Evolutionary conservation across 208 protist genomes (phyloP).

Genomic region (Angomonas desouzai): DNA sequence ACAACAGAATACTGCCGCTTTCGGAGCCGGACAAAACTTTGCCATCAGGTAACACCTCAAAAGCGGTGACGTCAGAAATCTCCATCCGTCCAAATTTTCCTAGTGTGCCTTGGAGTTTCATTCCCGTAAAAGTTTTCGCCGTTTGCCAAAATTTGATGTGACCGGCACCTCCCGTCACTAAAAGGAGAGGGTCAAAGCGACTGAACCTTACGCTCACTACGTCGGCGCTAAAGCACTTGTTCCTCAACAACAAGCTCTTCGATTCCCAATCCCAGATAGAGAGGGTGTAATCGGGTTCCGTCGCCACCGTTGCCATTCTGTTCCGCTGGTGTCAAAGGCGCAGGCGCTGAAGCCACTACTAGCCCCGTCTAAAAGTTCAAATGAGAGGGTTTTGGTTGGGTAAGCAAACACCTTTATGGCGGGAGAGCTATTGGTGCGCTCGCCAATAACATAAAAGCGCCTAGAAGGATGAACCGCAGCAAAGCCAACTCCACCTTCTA

Average conservation of each 20-base stretch:
- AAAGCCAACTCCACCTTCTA: conserved; percentile 51
- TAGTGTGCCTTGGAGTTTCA: conserved; percentile 95
- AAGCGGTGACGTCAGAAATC: conserved; percentile 94
- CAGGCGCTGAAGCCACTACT: conserved; percentile 82
- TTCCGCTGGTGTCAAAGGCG: conserved; percentile 84
- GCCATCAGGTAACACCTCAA: conserved; percentile 90
- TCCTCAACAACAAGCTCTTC: conserved; percentile 87
- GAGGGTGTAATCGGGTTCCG: conserved; percentile 94
- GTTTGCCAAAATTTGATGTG: conserved; percentile 99
- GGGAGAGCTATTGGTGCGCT: conserved; percentile 58
- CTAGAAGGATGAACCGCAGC: conserved; percentile 66
- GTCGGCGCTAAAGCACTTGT: conserved; percentile 96
- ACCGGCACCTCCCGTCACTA: conserved; percentile 92
- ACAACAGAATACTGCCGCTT: conserved; percentile 93
- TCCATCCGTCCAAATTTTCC: conserved; percentile 98
- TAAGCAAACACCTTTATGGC: conserved; percentile 79
- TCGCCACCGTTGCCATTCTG: conserved; percentile 93
- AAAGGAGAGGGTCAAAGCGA: conserved; percentile 82
- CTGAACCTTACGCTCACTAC: conserved; percentile 93
- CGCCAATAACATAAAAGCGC: conserved; percentile 80
- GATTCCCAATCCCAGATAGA: conserved; percentile 95
- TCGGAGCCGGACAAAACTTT: conserved; percentile 96
- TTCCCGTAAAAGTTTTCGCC: conserved; percentile 97
- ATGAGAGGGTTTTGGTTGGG: conserved; percentile 47
- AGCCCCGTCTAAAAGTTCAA: conserved; percentile 75